Base-by-base conservation (phyloP, 306 rosid species). In the Pyrus betulifolia region DNA sequence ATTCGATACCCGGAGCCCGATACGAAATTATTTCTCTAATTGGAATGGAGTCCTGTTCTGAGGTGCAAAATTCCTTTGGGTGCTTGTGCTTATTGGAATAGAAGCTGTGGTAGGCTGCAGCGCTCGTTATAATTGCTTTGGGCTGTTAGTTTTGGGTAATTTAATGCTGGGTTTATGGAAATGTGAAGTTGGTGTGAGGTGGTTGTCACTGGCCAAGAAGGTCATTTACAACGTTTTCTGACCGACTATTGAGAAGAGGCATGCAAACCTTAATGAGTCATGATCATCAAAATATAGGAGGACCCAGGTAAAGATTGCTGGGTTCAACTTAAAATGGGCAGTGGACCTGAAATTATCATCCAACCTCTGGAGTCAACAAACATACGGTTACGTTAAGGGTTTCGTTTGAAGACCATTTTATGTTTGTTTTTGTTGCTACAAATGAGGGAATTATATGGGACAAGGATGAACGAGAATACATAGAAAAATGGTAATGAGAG, bases 121-220 rank as follows among this genome's bases (percentile, higher is more conserved):
- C 75, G 46, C 67, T 77, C 38, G 4, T 33, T 67, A 21, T 44
- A 25, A 19, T 55, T 64, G 55, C 21, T 49, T 49, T 49, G 6
- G 8, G 55, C 21, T 15, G 5, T 49, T 15, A 18, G 55, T 2
- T 49, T 49, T 49, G 3, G 2, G 55, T 15, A 18, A 28, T 45
- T 59, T 54, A 52, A 65, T 65, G 49, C 21, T 25, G 31, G 64
- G 33, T 31, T 22, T 15, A 11, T 30, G 66, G 33, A 65, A 28
- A 22, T 49, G 67, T 21, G 19, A 15, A 33, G 77, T 71, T 58
- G 85, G 74, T 77, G n/a, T 11, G 31, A 65, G 46, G 73, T 23
- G 44, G 8, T 49, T 71, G 70, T 71, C 84, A 35, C 9, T 35
- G 40, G 40, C 40, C 40, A 57, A 55, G 74, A 14, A 38, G 69